phyloP scores from a whole-genome alignment of 345 rosid species.

The Erysimum cheiranthoides region DNA sequence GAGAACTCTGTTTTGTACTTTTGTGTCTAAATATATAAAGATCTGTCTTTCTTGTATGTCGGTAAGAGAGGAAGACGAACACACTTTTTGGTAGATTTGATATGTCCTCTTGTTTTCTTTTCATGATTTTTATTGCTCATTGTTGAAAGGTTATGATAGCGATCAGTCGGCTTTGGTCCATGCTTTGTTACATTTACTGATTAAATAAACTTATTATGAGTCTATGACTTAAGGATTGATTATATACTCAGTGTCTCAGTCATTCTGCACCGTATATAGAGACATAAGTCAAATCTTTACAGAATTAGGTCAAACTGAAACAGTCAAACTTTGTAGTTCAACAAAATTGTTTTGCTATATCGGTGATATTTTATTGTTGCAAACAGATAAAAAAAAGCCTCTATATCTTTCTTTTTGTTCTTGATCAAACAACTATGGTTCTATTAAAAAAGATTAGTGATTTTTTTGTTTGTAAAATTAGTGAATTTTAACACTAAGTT shows the following conservation, averaged over 20 bases:
- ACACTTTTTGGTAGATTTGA: slow-evolving; percentile 10
- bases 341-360: neutral
- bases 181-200: no score
- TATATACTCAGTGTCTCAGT: neutral
- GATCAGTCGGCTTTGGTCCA: no score
- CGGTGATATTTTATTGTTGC: neutral
- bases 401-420: no score
- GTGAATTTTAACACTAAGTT: no score
- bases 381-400: neutral
- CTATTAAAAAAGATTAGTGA: neutral
- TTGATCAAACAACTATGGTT: neutral
- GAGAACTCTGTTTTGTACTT: slow-evolving; percentile 36
- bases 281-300: neutral
- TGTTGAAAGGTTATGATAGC: neutral
- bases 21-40: slow-evolving; percentile 3
- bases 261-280: slow-evolving; percentile 7
- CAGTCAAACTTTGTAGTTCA: slow-evolving; percentile 29
- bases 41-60: slow-evolving; percentile 32
- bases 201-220: no score
- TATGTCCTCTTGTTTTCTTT: slow-evolving; percentile 3
- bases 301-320: neutral
- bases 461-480: no score
- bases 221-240: neutral
- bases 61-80: slow-evolving; percentile 12
- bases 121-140: neutral